A percentile compares a stretch with the other conserved stretches of the same genome.
These are phyloP conservation scores for Vanderwaltozyma verrucispora DNA, from an alignment of 805 yeast species.

Conservation along the genomic window DNA sequence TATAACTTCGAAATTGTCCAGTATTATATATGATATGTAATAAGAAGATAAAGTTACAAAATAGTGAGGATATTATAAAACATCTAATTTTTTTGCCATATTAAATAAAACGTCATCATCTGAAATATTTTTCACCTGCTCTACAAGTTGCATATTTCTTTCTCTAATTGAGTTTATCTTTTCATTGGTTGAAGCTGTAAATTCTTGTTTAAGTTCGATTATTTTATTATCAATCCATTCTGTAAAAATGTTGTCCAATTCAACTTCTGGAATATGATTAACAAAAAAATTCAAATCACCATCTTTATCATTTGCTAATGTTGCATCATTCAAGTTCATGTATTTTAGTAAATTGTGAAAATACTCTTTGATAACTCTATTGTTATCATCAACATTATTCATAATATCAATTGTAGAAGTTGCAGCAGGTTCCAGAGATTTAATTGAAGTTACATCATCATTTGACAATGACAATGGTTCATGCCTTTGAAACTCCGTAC, in stretches of 20 bases:
- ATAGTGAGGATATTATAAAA: too few species aligned
- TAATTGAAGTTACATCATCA: neutral
- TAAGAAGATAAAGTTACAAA: too few species aligned
- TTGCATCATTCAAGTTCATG: constrained; percentile 19
- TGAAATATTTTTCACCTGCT: constrained; percentile 5
- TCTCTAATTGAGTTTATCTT: constrained; percentile 37
- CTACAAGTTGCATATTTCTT: too few species aligned
- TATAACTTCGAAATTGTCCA: too few species aligned
- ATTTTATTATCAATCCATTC: constrained; percentile 55
- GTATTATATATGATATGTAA: too few species aligned
- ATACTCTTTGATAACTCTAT: constrained; percentile 11
- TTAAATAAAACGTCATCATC: constrained; percentile 6
- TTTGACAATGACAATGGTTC: neutral
- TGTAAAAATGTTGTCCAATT: constrained; percentile 56
- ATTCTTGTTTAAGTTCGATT: constrained; percentile 36
- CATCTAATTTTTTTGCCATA: neutral
- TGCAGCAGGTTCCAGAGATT: neutral
- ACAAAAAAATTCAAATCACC: constrained; percentile 57
- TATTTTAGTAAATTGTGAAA: constrained; percentile 20
- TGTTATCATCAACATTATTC: neutral
- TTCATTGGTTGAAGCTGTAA: constrained; percentile 38
- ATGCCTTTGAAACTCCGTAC: neutral
- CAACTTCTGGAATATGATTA: constrained; percentile 58
- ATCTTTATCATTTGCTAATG: constrained; percentile 43
- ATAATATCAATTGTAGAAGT: constrained; percentile 6